These are phyloP conservation scores for Candida railenensis DNA, from an alignment of 805 yeast genomes.

Conservation along the genomic window DNA sequence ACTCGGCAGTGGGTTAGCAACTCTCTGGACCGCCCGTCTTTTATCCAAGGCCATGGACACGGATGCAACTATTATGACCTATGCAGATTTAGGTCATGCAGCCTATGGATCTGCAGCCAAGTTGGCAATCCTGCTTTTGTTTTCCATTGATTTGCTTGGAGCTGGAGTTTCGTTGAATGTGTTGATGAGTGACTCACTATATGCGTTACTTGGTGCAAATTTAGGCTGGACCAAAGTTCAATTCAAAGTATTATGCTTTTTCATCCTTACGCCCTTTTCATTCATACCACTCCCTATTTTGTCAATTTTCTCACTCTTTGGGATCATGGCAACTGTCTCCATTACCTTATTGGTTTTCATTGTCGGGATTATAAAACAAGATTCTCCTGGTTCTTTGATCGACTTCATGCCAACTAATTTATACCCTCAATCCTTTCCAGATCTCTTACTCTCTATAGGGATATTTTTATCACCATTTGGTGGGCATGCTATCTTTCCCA, in stretches of 20 bases:
- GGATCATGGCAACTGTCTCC: conserved; percentile 68
- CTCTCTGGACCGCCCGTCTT: conserved; percentile 75
- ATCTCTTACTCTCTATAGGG: conserved; percentile 59
- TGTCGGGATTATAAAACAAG: conserved; percentile 61
- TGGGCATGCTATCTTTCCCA: conserved; percentile 83
- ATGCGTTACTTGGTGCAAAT: conserved; percentile 51
- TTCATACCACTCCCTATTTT: conserved; percentile 73
- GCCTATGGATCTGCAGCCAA: conserved; percentile 80
- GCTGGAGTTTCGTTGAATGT: conserved; percentile 81
- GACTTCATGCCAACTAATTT: conserved; percentile 62
- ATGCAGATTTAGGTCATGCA: conserved; percentile 86
- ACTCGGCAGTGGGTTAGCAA: conserved; percentile 58
- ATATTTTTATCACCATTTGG: conserved; percentile 79
- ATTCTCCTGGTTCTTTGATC: conserved; percentile 73
- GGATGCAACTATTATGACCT: conserved; percentile 77
- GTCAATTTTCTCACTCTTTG: conserved; percentile 66
- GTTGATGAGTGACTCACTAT: conserved; percentile 80
- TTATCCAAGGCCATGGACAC: conserved; percentile 76
- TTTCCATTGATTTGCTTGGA: conserved; percentile 76
- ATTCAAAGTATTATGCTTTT: conserved; percentile 67
- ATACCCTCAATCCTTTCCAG: conserved; percentile 56
- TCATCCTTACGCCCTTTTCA: conserved; percentile 77
- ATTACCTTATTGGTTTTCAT: conserved; percentile 57
- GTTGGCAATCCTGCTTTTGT: conserved; percentile 66
- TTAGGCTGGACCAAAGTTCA: conserved; percentile 37